These are phyloP conservation scores for Yarrowia sp. DNA, from an alignment of 805 yeast species.

Conservation along the genomic window DNA sequence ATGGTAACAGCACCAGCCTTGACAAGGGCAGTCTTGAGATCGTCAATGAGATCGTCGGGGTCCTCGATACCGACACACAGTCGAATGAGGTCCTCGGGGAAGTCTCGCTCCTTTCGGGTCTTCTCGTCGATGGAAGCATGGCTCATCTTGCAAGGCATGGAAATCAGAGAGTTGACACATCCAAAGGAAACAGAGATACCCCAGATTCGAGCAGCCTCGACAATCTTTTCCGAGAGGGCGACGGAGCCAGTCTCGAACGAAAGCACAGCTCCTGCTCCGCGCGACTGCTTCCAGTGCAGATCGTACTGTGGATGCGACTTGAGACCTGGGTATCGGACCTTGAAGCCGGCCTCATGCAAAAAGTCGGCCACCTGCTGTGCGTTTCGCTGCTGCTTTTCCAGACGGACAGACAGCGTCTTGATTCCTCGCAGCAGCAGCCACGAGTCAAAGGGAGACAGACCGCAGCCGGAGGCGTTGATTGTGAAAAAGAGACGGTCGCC, in stretches of 20 bases:
- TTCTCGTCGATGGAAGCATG: constrained; percentile 95
- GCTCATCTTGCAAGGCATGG: constrained; percentile 95
- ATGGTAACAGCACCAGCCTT: constrained; percentile 62
- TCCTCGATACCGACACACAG: constrained; percentile 92
- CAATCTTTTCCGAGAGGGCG: constrained; percentile 69
- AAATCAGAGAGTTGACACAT: constrained; percentile 88
- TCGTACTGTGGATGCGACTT: constrained; percentile 81
- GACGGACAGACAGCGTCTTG: constrained; percentile 83
- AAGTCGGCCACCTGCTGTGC: constrained; percentile 77
- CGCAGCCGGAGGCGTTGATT: constrained; percentile 90
- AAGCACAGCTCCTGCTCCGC: constrained; percentile 89
- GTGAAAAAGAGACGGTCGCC: constrained; percentile 76
- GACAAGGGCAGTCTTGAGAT: constrained; percentile 72
- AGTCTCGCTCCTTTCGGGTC: constrained; percentile 82
- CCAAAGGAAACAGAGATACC: constrained; percentile 95
- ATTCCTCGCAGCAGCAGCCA: constrained; percentile 90
- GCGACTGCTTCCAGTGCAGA: constrained; percentile 75
- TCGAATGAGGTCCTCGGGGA: constrained; percentile 91
- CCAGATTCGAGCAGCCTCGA: constrained; percentile 76
- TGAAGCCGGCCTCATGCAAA: constrained; percentile 70
- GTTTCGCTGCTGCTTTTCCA: constrained; percentile 86
- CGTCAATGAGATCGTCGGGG: constrained; percentile 79
- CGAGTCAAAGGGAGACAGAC: constrained; percentile 88
- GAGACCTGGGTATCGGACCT: constrained; percentile 87
- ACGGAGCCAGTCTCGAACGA: constrained; percentile 86